Conservation (phyloP, 345 rosid species). For the Acer yangbiense region DNA sequence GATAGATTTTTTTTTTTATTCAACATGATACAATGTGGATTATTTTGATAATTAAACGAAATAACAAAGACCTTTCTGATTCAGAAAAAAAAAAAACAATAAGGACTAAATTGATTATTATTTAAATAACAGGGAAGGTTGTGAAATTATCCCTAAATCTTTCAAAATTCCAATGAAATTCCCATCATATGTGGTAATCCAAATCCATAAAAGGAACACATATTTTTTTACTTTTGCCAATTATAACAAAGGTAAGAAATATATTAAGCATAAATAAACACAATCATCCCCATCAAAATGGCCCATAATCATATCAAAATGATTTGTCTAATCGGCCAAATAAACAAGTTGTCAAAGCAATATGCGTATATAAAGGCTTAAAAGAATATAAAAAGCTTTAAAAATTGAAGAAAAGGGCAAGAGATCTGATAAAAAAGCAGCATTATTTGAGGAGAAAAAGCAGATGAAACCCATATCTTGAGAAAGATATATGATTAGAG, state of each 20-base stretch:
- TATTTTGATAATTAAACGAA: too few species aligned
- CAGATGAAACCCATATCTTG: constrained; percentile 25
- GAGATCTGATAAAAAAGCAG: constrained; percentile 16
- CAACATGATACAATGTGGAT: too few species aligned
- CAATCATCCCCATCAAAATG: neutral
- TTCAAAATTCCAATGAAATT: neutral
- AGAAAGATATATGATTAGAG: constrained; percentile 35
- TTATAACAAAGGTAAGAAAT: neutral
- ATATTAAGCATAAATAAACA: neutral
- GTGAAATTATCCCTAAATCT: neutral
- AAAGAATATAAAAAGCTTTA: constrained; percentile 9
- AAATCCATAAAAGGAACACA: neutral
- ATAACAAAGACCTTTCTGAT: too few species aligned
- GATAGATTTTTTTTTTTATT: too few species aligned
- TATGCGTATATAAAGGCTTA: constrained; percentile 12
- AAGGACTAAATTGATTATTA: too few species aligned
- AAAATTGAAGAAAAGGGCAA: constrained; percentile 14
- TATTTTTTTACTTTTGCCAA: neutral
- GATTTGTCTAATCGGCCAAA: constrained; percentile 12
- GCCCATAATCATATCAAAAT: constrained; percentile 17
- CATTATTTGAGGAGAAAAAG: constrained; percentile 29
- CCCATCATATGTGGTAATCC: neutral
- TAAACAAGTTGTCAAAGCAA: constrained; percentile 18
- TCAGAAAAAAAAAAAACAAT: too few species aligned
- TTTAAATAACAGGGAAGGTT: too few species aligned